Percentiles rank a stretch among this genome's conserved stretches.
phyloP scores from a whole-genome alignment of 176 grass and related monocot genomes.

The Musa beccarii region DNA sequence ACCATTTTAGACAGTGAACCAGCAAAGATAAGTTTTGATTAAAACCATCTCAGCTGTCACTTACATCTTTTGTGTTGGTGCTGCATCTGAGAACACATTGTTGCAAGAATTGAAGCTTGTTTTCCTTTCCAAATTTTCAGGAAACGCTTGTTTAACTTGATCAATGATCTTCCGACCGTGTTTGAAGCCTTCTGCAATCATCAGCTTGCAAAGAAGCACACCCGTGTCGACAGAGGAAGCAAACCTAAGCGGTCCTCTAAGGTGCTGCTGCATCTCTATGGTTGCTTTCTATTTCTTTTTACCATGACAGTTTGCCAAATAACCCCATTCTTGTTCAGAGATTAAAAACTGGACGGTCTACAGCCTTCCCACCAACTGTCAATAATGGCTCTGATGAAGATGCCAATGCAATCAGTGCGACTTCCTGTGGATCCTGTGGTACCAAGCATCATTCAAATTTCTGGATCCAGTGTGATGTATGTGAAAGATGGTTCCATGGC shows the following conservation, averaged over 20 bases:
- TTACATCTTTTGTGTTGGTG: no score
- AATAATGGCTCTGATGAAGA: slow-evolving; percentile 69
- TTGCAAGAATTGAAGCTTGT: no score
- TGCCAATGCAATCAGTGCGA: slow-evolving; percentile 63
- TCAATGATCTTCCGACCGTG: slow-evolving; percentile 83
- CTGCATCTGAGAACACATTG: no score
- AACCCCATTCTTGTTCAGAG: slow-evolving; percentile 31
- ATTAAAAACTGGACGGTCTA: slow-evolving; percentile 33
- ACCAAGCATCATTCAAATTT: slow-evolving; percentile 63
- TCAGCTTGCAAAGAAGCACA: slow-evolving; percentile 49
- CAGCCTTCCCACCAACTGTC: slow-evolving; percentile 35
- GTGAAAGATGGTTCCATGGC: slow-evolving; percentile 85
- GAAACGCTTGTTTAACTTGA: slow-evolving; percentile 80
- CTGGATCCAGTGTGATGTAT: slow-evolving; percentile 81
- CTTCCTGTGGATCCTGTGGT: slow-evolving; percentile 64
- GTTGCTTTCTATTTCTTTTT: background rate
- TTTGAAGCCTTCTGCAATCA: slow-evolving; percentile 53
- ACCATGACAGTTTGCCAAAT: slow-evolving; percentile 4
- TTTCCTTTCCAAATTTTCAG: slow-evolving; percentile 17
- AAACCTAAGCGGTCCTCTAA: slow-evolving; percentile 59
- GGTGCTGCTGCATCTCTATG: slow-evolving; percentile 27
- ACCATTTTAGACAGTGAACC: no score
- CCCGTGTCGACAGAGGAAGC: slow-evolving; percentile 43
- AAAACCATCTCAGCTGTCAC: no score
- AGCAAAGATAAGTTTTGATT: no score